Percentiles rank a stretch among this genome's conserved stretches.
Evolutionary conservation across 2,329 filamentous ascomycete genomes (phyloP).

Genomic region (Plectosphaerella cucumerina): DNA sequence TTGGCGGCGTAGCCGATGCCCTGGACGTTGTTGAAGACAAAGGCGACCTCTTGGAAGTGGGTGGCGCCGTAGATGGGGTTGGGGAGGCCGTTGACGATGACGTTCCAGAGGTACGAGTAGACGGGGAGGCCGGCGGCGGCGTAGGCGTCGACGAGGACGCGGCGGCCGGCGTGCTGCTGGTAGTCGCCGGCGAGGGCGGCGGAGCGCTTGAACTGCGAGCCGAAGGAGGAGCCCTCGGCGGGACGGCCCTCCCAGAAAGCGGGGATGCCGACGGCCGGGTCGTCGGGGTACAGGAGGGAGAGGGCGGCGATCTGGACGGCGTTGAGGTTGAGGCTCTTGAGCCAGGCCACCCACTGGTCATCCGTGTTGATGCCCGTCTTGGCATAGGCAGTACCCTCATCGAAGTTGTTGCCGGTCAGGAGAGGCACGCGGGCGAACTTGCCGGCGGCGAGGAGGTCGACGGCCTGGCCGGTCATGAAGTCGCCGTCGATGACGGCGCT

Average conservation of each 20-base stretch:
- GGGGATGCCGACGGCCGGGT: conserved; percentile 43
- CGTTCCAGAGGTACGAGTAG: conserved; percentile 50
- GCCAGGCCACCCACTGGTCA: conserved; percentile 41
- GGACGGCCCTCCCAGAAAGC: conserved; percentile 25
- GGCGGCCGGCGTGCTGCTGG: conserved; percentile 49
- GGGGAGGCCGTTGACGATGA: conserved; percentile 16
- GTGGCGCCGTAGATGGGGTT: conserved; percentile 15
- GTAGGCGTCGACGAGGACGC: conserved; percentile 49
- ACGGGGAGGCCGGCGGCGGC: conserved; percentile 41
- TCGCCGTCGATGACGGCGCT: conserved; percentile 28
- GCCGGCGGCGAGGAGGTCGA: conserved; percentile 49
- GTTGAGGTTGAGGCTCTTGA: conserved; percentile 21
- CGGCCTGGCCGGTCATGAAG: conserved; percentile 36
- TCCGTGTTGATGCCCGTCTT: conserved; percentile 50
- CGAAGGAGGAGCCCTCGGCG: conserved; percentile 20
- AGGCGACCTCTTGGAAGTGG: conserved; percentile 24
- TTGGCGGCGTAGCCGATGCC: conserved; percentile 48
- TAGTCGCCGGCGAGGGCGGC: conserved; percentile 52
- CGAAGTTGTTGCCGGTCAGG: conserved; percentile 59
- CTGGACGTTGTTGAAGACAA: conserved; percentile 46
- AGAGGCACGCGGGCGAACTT: conserved; percentile 62
- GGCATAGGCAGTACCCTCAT: conserved; percentile 58
- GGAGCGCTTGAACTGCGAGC: conserved; percentile 48
- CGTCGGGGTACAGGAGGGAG: conserved; percentile 44
- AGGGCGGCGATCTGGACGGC: conserved; percentile 26